Base-by-base conservation (phyloP, 139 green algal species). In the Chlamydomonas incerta region DNA sequence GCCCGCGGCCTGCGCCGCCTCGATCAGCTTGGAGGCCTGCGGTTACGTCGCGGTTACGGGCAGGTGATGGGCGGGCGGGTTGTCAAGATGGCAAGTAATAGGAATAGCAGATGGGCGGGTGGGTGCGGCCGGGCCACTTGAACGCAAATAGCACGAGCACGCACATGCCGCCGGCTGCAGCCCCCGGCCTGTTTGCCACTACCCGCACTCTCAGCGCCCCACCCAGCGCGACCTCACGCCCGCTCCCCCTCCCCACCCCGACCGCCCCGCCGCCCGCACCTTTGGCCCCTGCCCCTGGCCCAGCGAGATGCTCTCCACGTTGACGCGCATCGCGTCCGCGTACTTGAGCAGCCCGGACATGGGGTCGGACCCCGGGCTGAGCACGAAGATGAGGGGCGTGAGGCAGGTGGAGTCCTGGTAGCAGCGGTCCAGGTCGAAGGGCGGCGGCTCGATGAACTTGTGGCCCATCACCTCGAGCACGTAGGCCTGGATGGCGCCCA, bases 281-380 rank as follows among this genome's bases (percentile, higher is more conserved):
- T 97, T 97, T 66, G 95, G 93, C 10, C 94, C 95, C 90, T 98
- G 95, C 21, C 94, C 95, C 81, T 98, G 94, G 10, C 95, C 95
- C 66, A 98, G 91, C 26, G 79, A 90, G 76, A 94, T 92, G 75
- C 60, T 60, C 55, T 91, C 87, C 37, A 95, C 87, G 31, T 66
- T 68, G 52, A 92, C 88, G 65, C 77, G 70, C 73, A 85, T 86
- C 2, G 69, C 74, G 46, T 95, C 93, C 6, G 90, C 90, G 46
- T 94, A 94, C 74, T 93, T 94, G 58, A 96, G 90, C 34, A 96
- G 85, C 10, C 74, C 81, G 15, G 86, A 81, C 90, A 95, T 93
- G 76, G 89, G 89, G 80, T 90, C 82, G 11, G 86, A 87, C 23
- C 85, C 93, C 3, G 91, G 90, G 8, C 90, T 94, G 6, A 96